Percentiles rank a stretch among this genome's conserved stretches.
These are phyloP conservation scores for Lentinula detonsa DNA, from an alignment of 768 basidiomycete species.

Conservation along the genomic window DNA sequence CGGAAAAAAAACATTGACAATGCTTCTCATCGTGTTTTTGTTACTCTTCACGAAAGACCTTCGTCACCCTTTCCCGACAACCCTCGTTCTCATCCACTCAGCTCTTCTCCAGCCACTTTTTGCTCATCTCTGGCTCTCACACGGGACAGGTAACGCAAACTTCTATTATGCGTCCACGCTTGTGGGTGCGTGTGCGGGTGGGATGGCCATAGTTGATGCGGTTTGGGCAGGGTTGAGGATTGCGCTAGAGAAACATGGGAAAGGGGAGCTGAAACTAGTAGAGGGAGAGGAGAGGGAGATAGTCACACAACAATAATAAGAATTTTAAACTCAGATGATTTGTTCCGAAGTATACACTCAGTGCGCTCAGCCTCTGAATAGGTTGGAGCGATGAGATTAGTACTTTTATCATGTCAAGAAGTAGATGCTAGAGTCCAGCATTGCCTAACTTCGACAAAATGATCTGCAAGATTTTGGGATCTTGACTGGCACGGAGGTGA, in stretches of 20 bases:
- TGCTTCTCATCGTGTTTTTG: neutral
- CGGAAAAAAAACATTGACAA: neutral
- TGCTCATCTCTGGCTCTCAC: slow-evolving; percentile 84
- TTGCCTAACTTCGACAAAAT: too few relatives aligned
- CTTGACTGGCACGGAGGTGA: too few relatives aligned
- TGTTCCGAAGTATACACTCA: too few relatives aligned
- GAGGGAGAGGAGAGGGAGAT: neutral
- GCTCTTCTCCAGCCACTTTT: slow-evolving; percentile 85
- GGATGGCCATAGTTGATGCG: slow-evolving; percentile 76
- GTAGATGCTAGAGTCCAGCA: too few relatives aligned
- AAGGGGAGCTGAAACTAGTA: neutral
- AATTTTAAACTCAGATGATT: too few relatives aligned
- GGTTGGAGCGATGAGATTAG: too few relatives aligned
- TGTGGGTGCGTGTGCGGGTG: slow-evolving; percentile 87
- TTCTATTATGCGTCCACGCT: slow-evolving; percentile 97
- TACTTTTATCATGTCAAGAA: too few relatives aligned
- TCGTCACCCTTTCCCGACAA: slow-evolving; percentile 78
- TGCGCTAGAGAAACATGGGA: slow-evolving; percentile 39
- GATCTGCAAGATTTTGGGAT: too few relatives aligned
- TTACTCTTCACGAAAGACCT: slow-evolving; percentile 47
- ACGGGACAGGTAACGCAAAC: slow-evolving; percentile 95
- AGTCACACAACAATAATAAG: neutral
- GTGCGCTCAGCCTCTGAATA: too few relatives aligned
- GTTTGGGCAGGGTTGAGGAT: slow-evolving; percentile 79
- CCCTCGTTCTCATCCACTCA: slow-evolving; percentile 78